phyloP scores from a whole-genome alignment of 2,329 filamentous ascomycete species.

The Penicillium sp. region DNA sequence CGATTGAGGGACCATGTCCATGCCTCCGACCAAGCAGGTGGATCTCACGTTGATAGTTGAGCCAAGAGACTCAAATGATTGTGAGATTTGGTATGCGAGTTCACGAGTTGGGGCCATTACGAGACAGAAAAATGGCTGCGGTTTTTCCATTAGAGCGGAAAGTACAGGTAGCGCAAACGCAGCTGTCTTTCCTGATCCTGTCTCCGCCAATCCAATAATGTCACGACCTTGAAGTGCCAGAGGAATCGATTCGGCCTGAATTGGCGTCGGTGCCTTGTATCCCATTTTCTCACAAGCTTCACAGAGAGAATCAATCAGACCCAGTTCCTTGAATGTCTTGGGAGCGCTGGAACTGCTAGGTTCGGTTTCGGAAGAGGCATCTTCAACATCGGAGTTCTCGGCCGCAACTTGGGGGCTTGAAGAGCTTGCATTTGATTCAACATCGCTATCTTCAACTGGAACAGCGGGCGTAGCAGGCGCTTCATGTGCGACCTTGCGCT shows the following conservation, averaged over 20 bases:
- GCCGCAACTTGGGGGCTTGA: slow-evolving; percentile 1
- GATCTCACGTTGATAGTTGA: slow-evolving; percentile 83
- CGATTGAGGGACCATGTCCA: slow-evolving; percentile 91
- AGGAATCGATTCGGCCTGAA: slow-evolving; percentile 83
- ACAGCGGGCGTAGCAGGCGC: slow-evolving; percentile 7
- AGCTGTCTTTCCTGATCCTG: slow-evolving; percentile 92
- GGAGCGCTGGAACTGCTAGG: slow-evolving; percentile 11
- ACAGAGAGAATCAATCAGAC: slow-evolving; percentile 81
- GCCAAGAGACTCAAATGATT: slow-evolving; percentile 83
- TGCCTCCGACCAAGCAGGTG: slow-evolving; percentile 83
- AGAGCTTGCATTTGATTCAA: slow-evolving; percentile 11
- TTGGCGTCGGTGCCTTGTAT: slow-evolving; percentile 84
- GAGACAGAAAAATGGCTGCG: slow-evolving; percentile 81
- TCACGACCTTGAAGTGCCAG: slow-evolving; percentile 76
- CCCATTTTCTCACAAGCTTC: slow-evolving; percentile 81
- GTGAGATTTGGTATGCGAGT: slow-evolving; percentile 84
- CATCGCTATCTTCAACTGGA: slow-evolving; percentile 19
- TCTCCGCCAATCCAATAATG: slow-evolving; percentile 91
- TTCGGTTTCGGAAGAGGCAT: slow-evolving; percentile 5
- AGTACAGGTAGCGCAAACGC: slow-evolving; percentile 92
- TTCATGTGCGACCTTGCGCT: slow-evolving; percentile 38
- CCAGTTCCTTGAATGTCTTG: slow-evolving; percentile 58
- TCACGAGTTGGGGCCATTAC: slow-evolving; percentile 92
- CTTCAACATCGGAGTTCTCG: slow-evolving; percentile 10
- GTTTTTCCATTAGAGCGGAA: slow-evolving; percentile 75